Evolutionary conservation across 2,329 filamentous ascomycete species (phyloP).

Genomic region (Neophaeococcomyces aloes): DNA sequence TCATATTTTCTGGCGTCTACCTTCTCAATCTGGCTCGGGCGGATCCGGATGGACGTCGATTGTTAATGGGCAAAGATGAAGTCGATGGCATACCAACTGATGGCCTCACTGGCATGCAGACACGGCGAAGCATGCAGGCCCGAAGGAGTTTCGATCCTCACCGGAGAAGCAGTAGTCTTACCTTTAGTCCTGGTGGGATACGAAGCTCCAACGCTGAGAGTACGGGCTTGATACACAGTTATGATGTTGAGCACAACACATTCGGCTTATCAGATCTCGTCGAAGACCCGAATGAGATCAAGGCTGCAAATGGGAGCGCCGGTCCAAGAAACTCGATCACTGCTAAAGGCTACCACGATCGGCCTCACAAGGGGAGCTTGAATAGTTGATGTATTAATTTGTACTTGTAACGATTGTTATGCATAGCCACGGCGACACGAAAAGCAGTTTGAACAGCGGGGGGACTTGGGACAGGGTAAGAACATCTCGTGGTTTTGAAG

Average conservation of each 20-base stretch:
- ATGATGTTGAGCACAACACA: conserved; percentile 70
- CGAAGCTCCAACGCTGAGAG: conserved; percentile 44
- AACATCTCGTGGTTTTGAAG: too few species aligned
- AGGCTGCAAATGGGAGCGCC: conserved; percentile 10
- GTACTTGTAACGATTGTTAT: conserved; percentile 20
- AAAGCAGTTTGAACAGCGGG: background rate
- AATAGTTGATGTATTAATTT: background rate
- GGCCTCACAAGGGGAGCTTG: conserved; percentile 16
- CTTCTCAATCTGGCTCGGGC: conserved; percentile 88
- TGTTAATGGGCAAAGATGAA: conserved; percentile 49
- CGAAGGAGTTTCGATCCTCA: conserved; percentile 51
- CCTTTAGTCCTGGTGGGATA: conserved; percentile 45
- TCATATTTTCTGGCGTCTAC: conserved; percentile 92
- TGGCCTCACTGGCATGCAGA: conserved; percentile 78
- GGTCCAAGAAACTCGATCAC: background rate
- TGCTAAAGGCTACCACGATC: conserved; percentile 15
- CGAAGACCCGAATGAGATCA: conserved; percentile 44
- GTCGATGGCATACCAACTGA: conserved; percentile 82
- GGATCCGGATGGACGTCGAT: conserved; percentile 68
- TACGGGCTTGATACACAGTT: conserved; percentile 74
- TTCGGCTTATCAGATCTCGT: conserved; percentile 71
- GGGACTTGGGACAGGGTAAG: too few species aligned
- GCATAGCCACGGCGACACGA: conserved; percentile 15
- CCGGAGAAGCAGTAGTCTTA: conserved; percentile 40
- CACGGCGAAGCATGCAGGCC: conserved; percentile 84